Base-by-base conservation (phyloP, 2,329 filamentous ascomycete genomes). In the Fusarium acutatum region DNA sequence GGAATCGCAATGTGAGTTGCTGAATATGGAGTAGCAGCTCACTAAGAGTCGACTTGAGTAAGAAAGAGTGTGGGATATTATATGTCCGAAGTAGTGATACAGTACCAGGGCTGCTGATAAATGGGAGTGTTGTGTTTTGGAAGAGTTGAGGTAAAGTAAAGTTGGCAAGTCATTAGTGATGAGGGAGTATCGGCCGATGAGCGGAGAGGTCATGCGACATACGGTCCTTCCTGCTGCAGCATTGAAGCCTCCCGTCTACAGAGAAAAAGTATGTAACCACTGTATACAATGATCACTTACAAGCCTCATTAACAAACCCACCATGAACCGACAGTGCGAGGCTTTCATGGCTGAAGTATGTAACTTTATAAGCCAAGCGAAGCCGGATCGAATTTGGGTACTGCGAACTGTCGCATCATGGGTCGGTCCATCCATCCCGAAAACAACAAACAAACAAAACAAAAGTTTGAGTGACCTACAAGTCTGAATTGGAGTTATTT, bases 401-500 rank as follows among this genome's bases (percentile, higher is more conserved):
- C 20, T 47, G 50, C 50, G 46, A 56, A 52, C 52, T 69, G 69
- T 66, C 49, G 67, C 68, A 71, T 61, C 49, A 52, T 40, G 44
- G 53, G 44, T 47, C 44, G 44, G 32, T 30, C 20, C n/a, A 30
- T 50, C 34, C 28, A 34, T 20, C 12, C 44, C 41, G n/a, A 37
- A 59, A 59, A 54, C n/a, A 52, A 62, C 35, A 53, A 61, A 61
- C 24, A 43, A 58, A 26, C 43, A 60, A 53, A 54, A 56, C 37
- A 69, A 60, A 47, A 60, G 8, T n/a, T 59, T 58, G 34, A 22
- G 56, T 32, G 54, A 85, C 85, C 80, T 85, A 88, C 86, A 82
- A 84, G 64, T 90, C 89, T 78, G 86, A 86, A 67, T 79, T 78
- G 46, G 74, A 77, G 64, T 76, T 78, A 28, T 80, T 84, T 82